phyloP scores from a whole-genome alignment of 495 filamentous ascomycete species.

The Daldinia vernicosa region DNA sequence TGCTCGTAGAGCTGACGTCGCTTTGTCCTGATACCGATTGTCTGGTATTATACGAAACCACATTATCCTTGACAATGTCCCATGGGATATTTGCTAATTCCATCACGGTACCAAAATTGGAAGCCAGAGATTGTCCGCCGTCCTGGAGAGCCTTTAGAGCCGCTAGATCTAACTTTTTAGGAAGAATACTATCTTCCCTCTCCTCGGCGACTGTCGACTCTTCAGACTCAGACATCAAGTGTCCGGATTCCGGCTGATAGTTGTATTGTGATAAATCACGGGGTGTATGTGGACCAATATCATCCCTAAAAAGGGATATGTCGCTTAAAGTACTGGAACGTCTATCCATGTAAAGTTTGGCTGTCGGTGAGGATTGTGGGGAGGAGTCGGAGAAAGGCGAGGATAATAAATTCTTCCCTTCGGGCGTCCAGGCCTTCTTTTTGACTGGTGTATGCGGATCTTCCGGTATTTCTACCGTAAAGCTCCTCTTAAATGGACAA shows the following conservation, averaged over 20 bases:
- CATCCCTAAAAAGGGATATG: constrained; percentile 6
- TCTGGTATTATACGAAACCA: constrained; percentile 6
- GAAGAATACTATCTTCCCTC: constrained; percentile 6
- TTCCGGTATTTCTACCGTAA: constrained; percentile 79
- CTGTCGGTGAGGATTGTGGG: constrained; percentile 21
- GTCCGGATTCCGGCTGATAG: neutral
- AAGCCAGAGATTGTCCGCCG: neutral
- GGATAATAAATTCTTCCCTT: constrained; percentile 54
- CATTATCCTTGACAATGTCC: constrained; percentile 12
- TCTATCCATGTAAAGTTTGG: constrained; percentile 28
- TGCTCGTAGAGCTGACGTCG: neutral
- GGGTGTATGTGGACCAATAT: neutral
- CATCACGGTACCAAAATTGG: constrained; percentile 1
- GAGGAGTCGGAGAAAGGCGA: constrained; percentile 32
- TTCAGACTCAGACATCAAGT: neutral
- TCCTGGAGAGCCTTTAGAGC: constrained; percentile 2
- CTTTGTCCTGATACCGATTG: constrained; percentile 3
- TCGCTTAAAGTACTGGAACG: constrained; percentile 21
- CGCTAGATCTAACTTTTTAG: constrained; percentile 9
- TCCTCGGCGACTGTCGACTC: neutral
- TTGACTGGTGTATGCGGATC: constrained; percentile 69
- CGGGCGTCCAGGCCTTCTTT: constrained; percentile 75
- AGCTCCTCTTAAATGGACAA: constrained; percentile 82
- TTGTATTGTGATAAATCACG: constrained; percentile 5
- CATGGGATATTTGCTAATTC: constrained; percentile 5